These are phyloP conservation scores for Urtica urens DNA, from an alignment of 306 rosid genomes.

Conservation along the genomic window DNA sequence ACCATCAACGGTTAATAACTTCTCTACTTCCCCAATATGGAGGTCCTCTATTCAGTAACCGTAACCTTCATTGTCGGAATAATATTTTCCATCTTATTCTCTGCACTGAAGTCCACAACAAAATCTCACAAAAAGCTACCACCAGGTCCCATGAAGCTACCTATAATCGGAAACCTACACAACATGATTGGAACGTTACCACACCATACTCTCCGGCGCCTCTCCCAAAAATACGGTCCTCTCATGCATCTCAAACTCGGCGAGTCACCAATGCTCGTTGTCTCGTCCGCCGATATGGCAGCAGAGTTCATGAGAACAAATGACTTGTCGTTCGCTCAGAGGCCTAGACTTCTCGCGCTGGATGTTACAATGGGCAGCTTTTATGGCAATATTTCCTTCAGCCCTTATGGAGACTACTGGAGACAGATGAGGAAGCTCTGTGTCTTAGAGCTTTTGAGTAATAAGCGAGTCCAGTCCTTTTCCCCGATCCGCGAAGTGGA, in stretches of 20 bases:
- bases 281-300: background rate
- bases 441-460: background rate
- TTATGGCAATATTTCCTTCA: background rate
- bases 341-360: background rate
- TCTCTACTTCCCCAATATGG: too few relatives aligned
- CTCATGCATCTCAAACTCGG: slow-evolving; percentile 4
- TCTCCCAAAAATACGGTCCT: slow-evolving; percentile 1
- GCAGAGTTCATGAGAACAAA: background rate
- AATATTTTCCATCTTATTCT: too few relatives aligned
- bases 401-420: background rate
- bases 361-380: background rate
- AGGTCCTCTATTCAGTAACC: too few relatives aligned
- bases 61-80: too few relatives aligned
- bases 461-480: background rate
- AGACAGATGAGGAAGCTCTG: background rate
- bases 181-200: background rate
- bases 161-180: background rate
- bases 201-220: background rate
- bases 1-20: too few relatives aligned
- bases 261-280: background rate
- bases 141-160: background rate
- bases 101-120: too few relatives aligned
- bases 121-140: background rate
- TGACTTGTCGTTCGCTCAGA: background rate
- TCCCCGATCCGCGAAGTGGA: background rate